phyloP scores from a whole-genome alignment of 1,139 yeast genomes.

The Meyerozyma elateridarum region DNA sequence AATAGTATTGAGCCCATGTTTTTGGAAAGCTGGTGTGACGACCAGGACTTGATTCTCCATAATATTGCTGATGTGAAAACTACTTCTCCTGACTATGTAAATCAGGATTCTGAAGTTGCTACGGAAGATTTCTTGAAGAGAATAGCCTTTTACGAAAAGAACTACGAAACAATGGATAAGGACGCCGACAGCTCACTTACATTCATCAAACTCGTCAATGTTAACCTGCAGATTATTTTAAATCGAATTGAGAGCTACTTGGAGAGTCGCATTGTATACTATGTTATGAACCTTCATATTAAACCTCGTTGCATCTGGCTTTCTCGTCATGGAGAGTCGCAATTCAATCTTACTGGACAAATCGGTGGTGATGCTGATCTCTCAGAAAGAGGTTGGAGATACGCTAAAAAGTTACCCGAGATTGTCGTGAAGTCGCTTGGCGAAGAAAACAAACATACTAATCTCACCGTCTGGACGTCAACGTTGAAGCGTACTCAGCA shows the following conservation, averaged over 20 bases:
- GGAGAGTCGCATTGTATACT: slow-evolving; percentile 90
- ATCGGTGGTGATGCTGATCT: slow-evolving; percentile 94
- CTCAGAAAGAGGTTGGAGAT: slow-evolving; percentile 80
- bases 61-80: slow-evolving; percentile 84
- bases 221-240: slow-evolving; percentile 80
- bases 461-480: slow-evolving; percentile 93
- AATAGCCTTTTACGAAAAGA: slow-evolving; percentile 66
- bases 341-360: slow-evolving; percentile 87
- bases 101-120: slow-evolving; percentile 68
- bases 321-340: slow-evolving; percentile 93
- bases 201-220: slow-evolving; percentile 82
- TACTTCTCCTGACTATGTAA: slow-evolving; percentile 81
- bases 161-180: slow-evolving; percentile 68
- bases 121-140: slow-evolving; percentile 67
- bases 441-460: slow-evolving; percentile 52
- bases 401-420: slow-evolving; percentile 79
- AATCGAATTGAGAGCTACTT: slow-evolving; percentile 84
- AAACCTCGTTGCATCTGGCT: slow-evolving; percentile 90
- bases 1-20: slow-evolving; percentile 83
- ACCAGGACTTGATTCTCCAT: slow-evolving; percentile 67
- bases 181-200: slow-evolving; percentile 61
- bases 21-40: slow-evolving; percentile 88
- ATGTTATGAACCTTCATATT: slow-evolving; percentile 91
- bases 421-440: slow-evolving; percentile 72
- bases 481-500: slow-evolving; percentile 90